Percentiles rank a stretch among this genome's conserved stretches.
These are phyloP conservation scores for Leccinum disarticulatum DNA, from an alignment of 768 basidiomycete genomes.

Conservation along the genomic window DNA sequence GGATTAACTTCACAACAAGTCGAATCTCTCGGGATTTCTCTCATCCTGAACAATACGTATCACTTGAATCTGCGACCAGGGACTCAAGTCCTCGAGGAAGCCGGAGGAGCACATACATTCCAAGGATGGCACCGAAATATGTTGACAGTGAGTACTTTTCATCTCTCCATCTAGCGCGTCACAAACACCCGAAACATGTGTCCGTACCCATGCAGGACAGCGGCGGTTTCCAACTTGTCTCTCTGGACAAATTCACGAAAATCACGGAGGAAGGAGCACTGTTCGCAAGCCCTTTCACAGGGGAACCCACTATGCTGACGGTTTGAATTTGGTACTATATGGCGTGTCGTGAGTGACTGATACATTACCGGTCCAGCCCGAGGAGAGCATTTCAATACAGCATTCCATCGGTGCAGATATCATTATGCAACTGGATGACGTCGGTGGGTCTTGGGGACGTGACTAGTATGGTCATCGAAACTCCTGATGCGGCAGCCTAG, in stretches of 20 bases:
- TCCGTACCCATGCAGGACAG: conserved; percentile 57
- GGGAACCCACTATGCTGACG: conserved; percentile 85
- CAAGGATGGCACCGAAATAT: conserved; percentile 88
- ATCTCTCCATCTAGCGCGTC: neutral
- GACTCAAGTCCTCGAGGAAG: conserved; percentile 65
- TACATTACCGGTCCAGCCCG: conserved; percentile 53
- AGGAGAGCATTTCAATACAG: conserved; percentile 88
- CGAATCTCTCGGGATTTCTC: conserved; percentile 75
- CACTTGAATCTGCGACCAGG: conserved; percentile 88
- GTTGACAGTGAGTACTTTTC: conserved; percentile 58
- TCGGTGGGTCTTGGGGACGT: conserved; percentile 51
- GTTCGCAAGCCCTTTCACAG: conserved; percentile 82
- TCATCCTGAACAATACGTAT: conserved; percentile 90
- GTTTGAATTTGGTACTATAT: conserved; percentile 35
- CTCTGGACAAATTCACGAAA: conserved; percentile 77
- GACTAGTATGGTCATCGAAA: neutral
- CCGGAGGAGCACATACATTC: conserved; percentile 85
- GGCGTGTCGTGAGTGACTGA: neutral
- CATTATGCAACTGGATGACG: conserved; percentile 94
- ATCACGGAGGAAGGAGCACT: conserved; percentile 89
- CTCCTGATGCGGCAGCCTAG: conserved; percentile 36
- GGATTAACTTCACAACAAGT: conserved; percentile 85
- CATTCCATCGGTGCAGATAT: conserved; percentile 92
- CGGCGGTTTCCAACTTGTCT: conserved; percentile 88
- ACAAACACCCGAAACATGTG: neutral